A percentile compares a stretch with the other conserved stretches of the same genome.
phyloP scores from a whole-genome alignment of 768 basidiomycete species.

The Chlorophyllum brunneum region DNA sequence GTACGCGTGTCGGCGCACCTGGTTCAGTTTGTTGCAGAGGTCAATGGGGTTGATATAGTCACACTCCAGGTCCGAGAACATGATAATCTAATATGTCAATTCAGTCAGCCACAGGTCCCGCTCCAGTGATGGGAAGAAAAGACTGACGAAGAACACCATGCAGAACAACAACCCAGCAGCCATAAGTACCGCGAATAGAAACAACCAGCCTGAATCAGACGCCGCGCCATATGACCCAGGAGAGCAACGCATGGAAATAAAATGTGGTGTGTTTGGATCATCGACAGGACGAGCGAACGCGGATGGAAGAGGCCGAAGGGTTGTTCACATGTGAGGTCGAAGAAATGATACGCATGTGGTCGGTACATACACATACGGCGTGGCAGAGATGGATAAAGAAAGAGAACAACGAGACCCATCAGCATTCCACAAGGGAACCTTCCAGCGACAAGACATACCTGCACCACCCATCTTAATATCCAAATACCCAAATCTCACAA shows the following conservation, averaged over 20 bases:
- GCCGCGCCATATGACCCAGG: no score
- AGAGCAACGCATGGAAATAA: no score
- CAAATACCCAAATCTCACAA: not conserved
- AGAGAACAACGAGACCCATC: not conserved
- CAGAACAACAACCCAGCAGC: slow-evolving; percentile 95
- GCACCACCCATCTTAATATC: slow-evolving; percentile 34
- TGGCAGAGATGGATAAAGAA: not conserved
- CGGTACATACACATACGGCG: no score
- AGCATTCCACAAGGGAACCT: not conserved
- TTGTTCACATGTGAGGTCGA: no score
- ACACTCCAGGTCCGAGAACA: slow-evolving; percentile 99
- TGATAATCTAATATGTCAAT: slow-evolving; percentile 74
- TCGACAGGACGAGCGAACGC: no score
- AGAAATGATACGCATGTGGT: no score
- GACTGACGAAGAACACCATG: slow-evolving; percentile 97
- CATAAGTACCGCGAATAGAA: slow-evolving; percentile 94
- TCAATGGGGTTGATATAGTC: slow-evolving; percentile 99
- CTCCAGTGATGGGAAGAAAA: not conserved
- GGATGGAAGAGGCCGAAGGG: no score
- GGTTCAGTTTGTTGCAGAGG: slow-evolving; percentile 98
- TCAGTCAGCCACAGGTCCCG: slow-evolving; percentile 10
- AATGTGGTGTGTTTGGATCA: no score
- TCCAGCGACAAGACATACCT: slow-evolving; percentile 26
- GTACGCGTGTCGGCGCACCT: slow-evolving; percentile 42
- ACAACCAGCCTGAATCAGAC: slow-evolving; percentile 76